A percentile compares a stretch with the other conserved stretches of the same genome.
Evolutionary conservation across 2,329 filamentous ascomycete species (phyloP).

Genomic region (Clarireedia monteithiana): DNA sequence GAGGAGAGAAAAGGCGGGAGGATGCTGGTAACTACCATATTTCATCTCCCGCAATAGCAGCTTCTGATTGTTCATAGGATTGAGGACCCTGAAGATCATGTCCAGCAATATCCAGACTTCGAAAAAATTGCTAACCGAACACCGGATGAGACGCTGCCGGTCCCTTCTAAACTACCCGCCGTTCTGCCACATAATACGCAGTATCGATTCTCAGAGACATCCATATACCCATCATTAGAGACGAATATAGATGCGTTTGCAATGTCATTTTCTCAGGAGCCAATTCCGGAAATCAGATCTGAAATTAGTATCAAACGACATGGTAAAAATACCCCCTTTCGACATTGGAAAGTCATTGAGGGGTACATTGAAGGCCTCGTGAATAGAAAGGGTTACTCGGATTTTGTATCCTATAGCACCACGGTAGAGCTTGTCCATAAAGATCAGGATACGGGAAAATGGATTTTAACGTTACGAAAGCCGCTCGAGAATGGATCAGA

Average conservation of each 20-base stretch:
- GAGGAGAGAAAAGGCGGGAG: constrained; percentile 48
- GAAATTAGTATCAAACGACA: constrained; percentile 39
- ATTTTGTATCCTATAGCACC: constrained; percentile 47
- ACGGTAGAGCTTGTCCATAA: constrained; percentile 53
- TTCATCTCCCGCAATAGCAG: not conserved
- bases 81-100: constrained; percentile 31
- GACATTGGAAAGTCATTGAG: constrained; percentile 50
- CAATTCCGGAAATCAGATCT: constrained; percentile 39
- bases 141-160: constrained; percentile 40
- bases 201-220: constrained; percentile 48
- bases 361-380: constrained; percentile 47
- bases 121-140: constrained; percentile 39
- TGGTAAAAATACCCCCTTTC: constrained; percentile 51
- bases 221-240: constrained; percentile 55
- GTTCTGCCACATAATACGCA: constrained; percentile 34
- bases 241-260: constrained; percentile 53
- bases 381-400: constrained; percentile 44
- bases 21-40: constrained; percentile 46
- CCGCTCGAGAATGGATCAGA: constrained; percentile 29
- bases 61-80: constrained; percentile 32
- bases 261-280: constrained; percentile 54
- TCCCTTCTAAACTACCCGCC: constrained; percentile 42
- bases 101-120: constrained; percentile 36
- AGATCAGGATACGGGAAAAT: constrained; percentile 35
- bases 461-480: constrained; percentile 45